A percentile compares a stretch with the other conserved stretches of the same genome.
phyloP scores from a whole-genome alignment of 1,284 basidiomycete species.

The Apiotrichum montevideense region DNA sequence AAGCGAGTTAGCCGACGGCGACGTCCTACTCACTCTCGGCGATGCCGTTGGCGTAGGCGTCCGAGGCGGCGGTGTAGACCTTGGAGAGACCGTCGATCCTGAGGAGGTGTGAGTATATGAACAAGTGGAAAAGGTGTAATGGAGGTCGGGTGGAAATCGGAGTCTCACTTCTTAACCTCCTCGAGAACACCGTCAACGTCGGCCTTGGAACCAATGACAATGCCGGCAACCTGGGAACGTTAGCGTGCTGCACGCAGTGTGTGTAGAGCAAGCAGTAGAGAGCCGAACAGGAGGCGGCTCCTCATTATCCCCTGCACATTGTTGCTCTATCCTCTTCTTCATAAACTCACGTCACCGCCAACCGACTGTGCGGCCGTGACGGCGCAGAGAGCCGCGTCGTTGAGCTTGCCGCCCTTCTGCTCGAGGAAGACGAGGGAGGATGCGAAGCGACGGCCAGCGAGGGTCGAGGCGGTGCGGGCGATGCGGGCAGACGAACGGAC shows the following conservation, averaged over 20 bases:
- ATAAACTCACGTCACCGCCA: constrained; percentile 52
- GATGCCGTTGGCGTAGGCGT: constrained; percentile 45
- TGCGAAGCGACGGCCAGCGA: constrained; percentile 32
- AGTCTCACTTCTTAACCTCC: constrained; percentile 66
- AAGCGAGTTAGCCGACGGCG: background rate
- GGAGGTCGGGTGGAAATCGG: background rate
- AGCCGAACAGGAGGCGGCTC: background rate
- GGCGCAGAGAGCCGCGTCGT: constrained; percentile 79
- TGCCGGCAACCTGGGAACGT: constrained; percentile 62
- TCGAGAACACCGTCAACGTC: constrained; percentile 66
- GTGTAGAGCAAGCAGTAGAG: no score
- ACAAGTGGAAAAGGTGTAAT: background rate
- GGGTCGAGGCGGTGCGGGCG: constrained; percentile 16
- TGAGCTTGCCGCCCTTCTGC: constrained; percentile 74
- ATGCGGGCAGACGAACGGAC: constrained; percentile 14
- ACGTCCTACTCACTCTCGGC: constrained; percentile 45
- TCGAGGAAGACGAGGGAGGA: constrained; percentile 77
- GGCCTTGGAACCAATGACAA: constrained; percentile 70
- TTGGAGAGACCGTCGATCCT: constrained; percentile 48
- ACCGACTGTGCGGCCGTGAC: constrained; percentile 80
- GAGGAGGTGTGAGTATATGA: constrained; percentile 1
- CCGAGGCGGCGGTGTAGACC: constrained; percentile 48
- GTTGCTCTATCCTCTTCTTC: background rate
- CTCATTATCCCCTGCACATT: background rate
- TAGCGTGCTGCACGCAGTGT: background rate